Evolutionary conservation across 129 eudicot genomes (phyloP).

Genomic region (Apium graveolens): DNA sequence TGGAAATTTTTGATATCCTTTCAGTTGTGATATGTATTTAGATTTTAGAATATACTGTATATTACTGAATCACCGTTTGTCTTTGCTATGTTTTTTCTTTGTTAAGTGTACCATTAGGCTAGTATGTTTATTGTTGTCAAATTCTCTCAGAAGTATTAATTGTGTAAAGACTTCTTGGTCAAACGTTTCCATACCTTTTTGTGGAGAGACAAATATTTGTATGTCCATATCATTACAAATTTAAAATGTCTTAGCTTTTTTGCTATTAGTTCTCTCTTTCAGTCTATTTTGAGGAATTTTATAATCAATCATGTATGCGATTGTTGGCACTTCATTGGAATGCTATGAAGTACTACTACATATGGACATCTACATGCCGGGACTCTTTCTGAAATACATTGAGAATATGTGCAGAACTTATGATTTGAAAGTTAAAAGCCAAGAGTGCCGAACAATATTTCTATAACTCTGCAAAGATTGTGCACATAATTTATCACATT

Average conservation of each 20-base stretch:
- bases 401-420: background rate
- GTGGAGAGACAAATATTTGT: background rate
- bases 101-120: background rate
- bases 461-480: background rate
- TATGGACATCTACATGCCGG: background rate
- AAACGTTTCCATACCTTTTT: background rate
- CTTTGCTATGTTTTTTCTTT: background rate
- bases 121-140: background rate
- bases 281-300: background rate
- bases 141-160: background rate
- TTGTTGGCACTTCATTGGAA: background rate
- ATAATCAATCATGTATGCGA: background rate
- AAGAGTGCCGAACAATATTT: background rate
- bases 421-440: background rate
- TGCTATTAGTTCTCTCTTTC: background rate
- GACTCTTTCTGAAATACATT: background rate
- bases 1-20: constrained; percentile 81
- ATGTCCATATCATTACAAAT: background rate
- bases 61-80: background rate
- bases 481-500: background rate
- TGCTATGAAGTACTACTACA: background rate
- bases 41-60: background rate
- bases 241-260: background rate
- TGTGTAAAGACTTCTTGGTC: background rate
- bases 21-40: background rate